A percentile compares a stretch with the other conserved stretches of the same genome.
Conservation (phyloP, 2,329 filamentous ascomycete genomes). For the Madurella fahalii region DNA sequence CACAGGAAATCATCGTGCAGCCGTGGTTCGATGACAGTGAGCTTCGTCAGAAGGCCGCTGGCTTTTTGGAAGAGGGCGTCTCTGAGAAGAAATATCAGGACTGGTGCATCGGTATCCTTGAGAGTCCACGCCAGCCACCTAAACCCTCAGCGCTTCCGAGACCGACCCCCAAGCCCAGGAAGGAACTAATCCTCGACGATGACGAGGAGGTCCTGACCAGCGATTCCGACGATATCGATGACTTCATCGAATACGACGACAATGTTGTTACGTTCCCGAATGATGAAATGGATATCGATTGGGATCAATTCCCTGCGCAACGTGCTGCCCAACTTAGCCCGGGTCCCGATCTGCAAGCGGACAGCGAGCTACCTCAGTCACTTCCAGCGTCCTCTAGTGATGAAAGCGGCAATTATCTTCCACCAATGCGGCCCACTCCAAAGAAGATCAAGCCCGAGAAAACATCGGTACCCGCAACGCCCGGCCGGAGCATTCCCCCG, state of each 20-base stretch:
- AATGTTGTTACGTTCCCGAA: neutral
- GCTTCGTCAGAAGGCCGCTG: slow-evolving; percentile 52
- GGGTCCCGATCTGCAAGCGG: neutral
- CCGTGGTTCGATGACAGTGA: slow-evolving; percentile 51
- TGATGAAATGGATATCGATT: slow-evolving; percentile 19
- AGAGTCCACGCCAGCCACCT: slow-evolving; percentile 37
- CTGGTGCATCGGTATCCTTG: slow-evolving; percentile 49
- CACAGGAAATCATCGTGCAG: slow-evolving; percentile 47
- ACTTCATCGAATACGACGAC: slow-evolving; percentile 47
- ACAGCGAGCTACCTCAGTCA: neutral
- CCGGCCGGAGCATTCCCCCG: neutral
- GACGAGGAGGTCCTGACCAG: slow-evolving; percentile 51
- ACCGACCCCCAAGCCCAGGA: slow-evolving; percentile 25
- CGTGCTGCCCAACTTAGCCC: neutral
- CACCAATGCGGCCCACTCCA: neutral
- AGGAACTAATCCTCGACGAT: slow-evolving; percentile 39
- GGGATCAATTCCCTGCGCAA: neutral
- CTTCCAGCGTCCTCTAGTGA: neutral
- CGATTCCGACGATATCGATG: slow-evolving; percentile 44
- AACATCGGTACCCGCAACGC: slow-evolving; percentile 1
- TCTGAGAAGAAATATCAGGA: slow-evolving; percentile 52
- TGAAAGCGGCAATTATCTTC: neutral
- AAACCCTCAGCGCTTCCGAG: slow-evolving; percentile 30
- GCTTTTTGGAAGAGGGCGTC: slow-evolving; percentile 59
- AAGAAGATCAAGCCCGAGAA: slow-evolving; percentile 11